A percentile compares a stretch with the other conserved stretches of the same genome.
Evolutionary conservation across 2,329 filamentous ascomycete genomes (phyloP).

Genomic region (Aurifilum marmelostoma): DNA sequence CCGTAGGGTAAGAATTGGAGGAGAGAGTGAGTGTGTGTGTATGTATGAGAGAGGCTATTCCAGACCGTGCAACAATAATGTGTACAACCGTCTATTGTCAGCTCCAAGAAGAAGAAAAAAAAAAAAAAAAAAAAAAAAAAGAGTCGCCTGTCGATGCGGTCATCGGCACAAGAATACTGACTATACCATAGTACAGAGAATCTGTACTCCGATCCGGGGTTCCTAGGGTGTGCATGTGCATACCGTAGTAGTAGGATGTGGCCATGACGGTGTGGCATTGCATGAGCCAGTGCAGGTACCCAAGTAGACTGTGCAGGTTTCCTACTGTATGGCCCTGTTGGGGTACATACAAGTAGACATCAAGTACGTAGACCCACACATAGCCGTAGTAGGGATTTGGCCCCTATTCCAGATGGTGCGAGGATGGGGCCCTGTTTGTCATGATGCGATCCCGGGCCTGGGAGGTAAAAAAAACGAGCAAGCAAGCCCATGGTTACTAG

Average conservation of each 20-base stretch:
- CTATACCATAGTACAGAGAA: neutral
- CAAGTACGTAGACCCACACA: conserved; percentile 9
- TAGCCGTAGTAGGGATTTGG: conserved; percentile 5
- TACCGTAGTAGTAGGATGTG: neutral
- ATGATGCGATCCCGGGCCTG: neutral
- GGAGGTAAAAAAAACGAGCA: neutral
- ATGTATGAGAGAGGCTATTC: neutral
- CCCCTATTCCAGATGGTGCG: neutral
- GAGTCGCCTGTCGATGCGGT: neutral
- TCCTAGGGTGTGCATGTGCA: neutral
- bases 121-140: too few species aligned
- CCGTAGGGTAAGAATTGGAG: too few species aligned
- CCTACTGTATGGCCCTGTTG: neutral
- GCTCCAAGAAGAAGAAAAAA: too few species aligned
- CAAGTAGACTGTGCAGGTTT: neutral
- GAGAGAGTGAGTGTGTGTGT: neutral
- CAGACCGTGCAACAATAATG: neutral
- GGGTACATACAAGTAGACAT: too few species aligned
- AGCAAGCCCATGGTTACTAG: neutral
- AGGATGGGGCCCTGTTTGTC: neutral
- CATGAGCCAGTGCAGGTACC: neutral
- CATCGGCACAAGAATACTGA: neutral
- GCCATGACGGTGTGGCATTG: neutral
- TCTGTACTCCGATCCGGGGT: neutral
- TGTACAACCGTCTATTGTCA: neutral